These are phyloP conservation scores for Chenopodium album DNA, from an alignment of 148 eudicot genomes.

Conservation along the genomic window DNA sequence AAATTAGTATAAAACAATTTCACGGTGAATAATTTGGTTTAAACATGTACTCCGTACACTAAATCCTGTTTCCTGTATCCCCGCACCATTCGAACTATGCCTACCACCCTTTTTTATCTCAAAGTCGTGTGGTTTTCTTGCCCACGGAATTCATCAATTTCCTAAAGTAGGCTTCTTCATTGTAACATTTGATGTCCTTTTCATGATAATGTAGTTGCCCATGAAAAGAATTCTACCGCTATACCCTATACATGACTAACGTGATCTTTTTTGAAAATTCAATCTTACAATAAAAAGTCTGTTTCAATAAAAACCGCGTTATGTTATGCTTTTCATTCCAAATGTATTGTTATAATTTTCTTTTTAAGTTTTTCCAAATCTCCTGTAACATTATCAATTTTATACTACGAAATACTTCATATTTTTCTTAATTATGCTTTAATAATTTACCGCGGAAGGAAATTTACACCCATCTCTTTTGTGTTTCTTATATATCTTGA, in stretches of 20 bases:
- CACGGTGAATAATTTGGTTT: too few species aligned
- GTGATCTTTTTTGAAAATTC: neutral
- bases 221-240: neutral
- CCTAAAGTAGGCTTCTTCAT: neutral
- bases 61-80: neutral
- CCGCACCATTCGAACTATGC: neutral
- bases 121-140: neutral
- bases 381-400: too few species aligned
- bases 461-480: too few species aligned
- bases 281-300: neutral
- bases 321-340: too few species aligned
- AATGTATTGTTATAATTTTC: too few species aligned
- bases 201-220: neutral
- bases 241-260: neutral
- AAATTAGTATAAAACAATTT: too few species aligned
- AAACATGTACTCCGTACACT: too few species aligned
- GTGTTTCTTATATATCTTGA: too few species aligned
- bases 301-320: neutral
- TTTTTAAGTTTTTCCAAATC: too few species aligned
- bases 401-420: too few species aligned
- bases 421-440: too few species aligned
- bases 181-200: constrained; percentile 8
- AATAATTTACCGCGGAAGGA: too few species aligned
- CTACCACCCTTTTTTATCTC: neutral
- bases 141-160: neutral